A percentile compares a stretch with the other conserved stretches of the same genome.
Evolutionary conservation across 768 basidiomycete species (phyloP).

Genomic region (Amanita exitialis): DNA sequence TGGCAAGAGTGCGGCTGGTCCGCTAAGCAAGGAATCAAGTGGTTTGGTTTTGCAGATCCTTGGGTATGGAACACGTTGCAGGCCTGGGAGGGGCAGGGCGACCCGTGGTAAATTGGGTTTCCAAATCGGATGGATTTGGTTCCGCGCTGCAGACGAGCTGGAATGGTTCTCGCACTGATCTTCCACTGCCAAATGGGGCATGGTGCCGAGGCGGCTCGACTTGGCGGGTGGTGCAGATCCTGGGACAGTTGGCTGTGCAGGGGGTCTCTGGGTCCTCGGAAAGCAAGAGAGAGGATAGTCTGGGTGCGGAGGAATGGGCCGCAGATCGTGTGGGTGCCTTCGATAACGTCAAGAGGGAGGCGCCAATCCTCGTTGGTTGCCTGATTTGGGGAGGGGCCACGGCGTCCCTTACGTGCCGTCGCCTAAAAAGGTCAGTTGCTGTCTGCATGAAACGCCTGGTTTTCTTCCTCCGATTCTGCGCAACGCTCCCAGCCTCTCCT

Average conservation of each 20-base stretch:
- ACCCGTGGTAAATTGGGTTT: neutral
- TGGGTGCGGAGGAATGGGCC: conserved; percentile 1
- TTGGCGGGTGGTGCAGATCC: neutral
- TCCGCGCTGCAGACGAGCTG: neutral
- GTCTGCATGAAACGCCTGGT: conserved; percentile 12
- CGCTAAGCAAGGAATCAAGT: neutral
- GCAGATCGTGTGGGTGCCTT: conserved; percentile 16
- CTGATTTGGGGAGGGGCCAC: conserved; percentile 15
- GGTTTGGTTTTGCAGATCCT: neutral
- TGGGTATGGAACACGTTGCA: neutral
- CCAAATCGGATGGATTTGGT: neutral
- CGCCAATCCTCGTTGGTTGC: conserved; percentile 21
- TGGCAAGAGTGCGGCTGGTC: neutral
- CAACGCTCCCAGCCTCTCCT: neutral
- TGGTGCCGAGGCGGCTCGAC: neutral
- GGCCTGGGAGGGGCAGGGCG: neutral
- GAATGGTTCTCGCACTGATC: conserved; percentile 1
- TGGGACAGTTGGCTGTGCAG: too few relatives aligned
- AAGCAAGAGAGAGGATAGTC: too few relatives aligned
- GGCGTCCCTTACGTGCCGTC: conserved; percentile 14
- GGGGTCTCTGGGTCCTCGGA: neutral
- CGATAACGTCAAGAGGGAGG: conserved; percentile 13
- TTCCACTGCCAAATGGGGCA: neutral
- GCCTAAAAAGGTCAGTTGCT: conserved; percentile 3
- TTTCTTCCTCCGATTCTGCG: conserved; percentile 11